Conservation (phyloP, 179 eudicot species). For the Beta corolliflora region DNA sequence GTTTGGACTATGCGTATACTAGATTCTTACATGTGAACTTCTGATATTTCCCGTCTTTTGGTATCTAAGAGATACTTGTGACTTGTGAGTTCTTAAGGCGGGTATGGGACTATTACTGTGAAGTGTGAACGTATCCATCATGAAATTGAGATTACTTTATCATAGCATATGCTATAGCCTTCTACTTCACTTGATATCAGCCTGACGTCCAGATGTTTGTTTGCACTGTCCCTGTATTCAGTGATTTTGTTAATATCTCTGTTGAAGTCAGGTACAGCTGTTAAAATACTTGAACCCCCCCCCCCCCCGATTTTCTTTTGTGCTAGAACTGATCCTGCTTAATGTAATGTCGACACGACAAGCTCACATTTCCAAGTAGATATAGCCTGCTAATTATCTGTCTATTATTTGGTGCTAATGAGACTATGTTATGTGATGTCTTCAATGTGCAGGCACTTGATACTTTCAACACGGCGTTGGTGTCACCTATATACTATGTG, state of each 20-base stretch:
- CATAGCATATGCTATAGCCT: not conserved
- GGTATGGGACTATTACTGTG: not conserved
- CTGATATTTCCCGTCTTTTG: not conserved
- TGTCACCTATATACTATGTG: conserved; percentile 69
- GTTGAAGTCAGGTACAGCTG: not conserved
- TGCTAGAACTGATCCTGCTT: not conserved
- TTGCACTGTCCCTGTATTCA: not conserved
- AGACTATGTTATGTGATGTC: not conserved
- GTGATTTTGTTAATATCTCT: not conserved
- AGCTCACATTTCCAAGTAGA: not conserved
- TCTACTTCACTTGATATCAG: not conserved
- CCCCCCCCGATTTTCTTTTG: not conserved
- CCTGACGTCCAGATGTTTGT: not conserved
- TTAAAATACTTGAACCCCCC: not conserved
- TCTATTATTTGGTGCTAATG: not conserved
- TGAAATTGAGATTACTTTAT: not conserved
- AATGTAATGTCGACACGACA: not conserved
- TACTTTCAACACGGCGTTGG: conserved; percentile 72
- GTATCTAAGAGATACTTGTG: not conserved
- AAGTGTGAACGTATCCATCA: not conserved
- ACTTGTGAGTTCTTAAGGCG: not conserved
- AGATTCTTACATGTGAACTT: not conserved
- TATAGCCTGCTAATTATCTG: not conserved
- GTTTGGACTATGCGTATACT: no score
- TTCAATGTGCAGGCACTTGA: conserved; percentile 59